Base-by-base conservation (phyloP, 495 filamentous ascomycete species). In the Penicillium psychrofluorescens region DNA sequence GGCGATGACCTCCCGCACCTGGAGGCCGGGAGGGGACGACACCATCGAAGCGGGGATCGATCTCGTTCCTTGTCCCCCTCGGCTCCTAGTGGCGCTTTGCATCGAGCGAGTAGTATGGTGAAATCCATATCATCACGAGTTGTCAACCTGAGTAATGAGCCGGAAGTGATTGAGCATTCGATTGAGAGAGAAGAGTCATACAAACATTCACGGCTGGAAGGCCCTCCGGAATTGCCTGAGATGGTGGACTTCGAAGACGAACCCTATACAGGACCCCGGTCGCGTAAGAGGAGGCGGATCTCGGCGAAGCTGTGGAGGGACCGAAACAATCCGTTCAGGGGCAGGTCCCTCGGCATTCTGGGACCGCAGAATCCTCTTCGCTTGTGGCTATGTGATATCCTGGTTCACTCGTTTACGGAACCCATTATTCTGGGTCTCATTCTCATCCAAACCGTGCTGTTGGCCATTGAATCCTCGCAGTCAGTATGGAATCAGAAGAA, bases 91-190 rank as follows among this genome's bases (percentile, higher is more conserved):
- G 78, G 83, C 35, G 81, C 88, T 31, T 62, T 95, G 42, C 75
- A 77, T 14, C 73, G 88, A 51, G 87, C 92, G 43, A 86, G 90
- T 29, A 94, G 90, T 4, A 92, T 97, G 55, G 83, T 99, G 64
- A 85, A 90, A 52, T 90, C 90, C 51, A 94, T 97, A 81, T 96
- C 94, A 13, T 89, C 95, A 66, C 89, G 92, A 63, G 89, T 99
- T 44, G 92, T 97, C 55, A 96, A 95, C 59, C 72, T 99, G 45
- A 95, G 91, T 68, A 95, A 92, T 56, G 90, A 96, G 51, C 78
- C 83, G 7, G 80, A 85, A 49, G 68, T 87, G 31, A 75, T 92
- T 13, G 87, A 91, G 49, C 83, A 88, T 48, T 77, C 76, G n/a
- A 75, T 84, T 27, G 70, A 78, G 41, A 74, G 85, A 46, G 79